These are phyloP conservation scores for Lathyrus tuberosus DNA, from an alignment of 306 rosid species.

Conservation along the genomic window DNA sequence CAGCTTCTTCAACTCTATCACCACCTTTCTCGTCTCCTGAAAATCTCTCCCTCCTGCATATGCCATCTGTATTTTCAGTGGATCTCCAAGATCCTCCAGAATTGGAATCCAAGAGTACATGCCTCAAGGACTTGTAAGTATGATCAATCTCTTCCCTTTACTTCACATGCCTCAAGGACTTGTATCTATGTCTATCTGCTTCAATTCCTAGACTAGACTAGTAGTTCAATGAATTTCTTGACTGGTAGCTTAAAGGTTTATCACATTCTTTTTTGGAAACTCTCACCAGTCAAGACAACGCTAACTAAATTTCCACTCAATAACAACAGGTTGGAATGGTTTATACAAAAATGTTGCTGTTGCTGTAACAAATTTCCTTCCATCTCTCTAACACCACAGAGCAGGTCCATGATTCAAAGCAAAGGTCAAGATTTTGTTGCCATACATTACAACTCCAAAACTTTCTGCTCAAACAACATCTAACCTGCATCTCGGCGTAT, in stretches of 20 bases:
- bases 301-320: slow-evolving; percentile 17
- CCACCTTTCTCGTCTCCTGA: slow-evolving; percentile 79
- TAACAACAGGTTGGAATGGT: slow-evolving; percentile 66
- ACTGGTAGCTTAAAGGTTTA: slow-evolving; percentile 48
- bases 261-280: slow-evolving; percentile 7
- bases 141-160: slow-evolving; percentile 10
- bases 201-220: no score
- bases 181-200: not conserved
- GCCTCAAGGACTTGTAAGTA: slow-evolving; percentile 72
- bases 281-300: slow-evolving; percentile 49
- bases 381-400: slow-evolving; percentile 29
- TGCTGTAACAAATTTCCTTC: slow-evolving; percentile 48
- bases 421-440: slow-evolving; percentile 8
- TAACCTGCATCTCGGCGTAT: not conserved
- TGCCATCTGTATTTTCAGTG: slow-evolving; percentile 55
- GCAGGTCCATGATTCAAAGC: slow-evolving; percentile 15
- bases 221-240: slow-evolving; percentile 46
- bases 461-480: slow-evolving; percentile 5
- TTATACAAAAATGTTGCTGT: slow-evolving; percentile 61
- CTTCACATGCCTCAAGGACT: not conserved
- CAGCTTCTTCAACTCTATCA: slow-evolving; percentile 62
- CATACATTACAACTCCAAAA: slow-evolving; percentile 2
- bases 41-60: slow-evolving; percentile 53
- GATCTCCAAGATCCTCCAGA: slow-evolving; percentile 45
- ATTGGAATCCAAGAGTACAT: slow-evolving; percentile 51